phyloP scores from a whole-genome alignment of 306 rosid genomes.

The Medicago ruthenica region DNA sequence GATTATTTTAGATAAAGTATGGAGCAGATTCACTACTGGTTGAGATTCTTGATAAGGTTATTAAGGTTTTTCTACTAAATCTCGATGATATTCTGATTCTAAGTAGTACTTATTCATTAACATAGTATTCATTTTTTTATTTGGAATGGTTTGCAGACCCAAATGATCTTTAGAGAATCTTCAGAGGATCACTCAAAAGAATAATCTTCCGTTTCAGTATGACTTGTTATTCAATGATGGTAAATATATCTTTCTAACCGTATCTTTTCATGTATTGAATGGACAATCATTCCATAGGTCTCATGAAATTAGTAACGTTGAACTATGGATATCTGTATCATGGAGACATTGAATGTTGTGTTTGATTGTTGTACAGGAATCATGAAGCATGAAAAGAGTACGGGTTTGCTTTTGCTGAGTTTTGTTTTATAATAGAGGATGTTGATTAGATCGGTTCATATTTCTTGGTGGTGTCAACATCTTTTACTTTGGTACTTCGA shows the following conservation, averaged over 20 bases:
- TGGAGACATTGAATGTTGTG: constrained; percentile 16
- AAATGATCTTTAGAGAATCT: neutral
- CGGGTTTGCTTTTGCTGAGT: constrained; percentile 13
- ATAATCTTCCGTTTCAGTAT: neutral
- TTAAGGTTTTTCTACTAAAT: constrained; percentile 46
- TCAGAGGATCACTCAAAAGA: neutral
- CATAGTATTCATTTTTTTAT: constrained; percentile 13
- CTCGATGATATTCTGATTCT: constrained; percentile 14
- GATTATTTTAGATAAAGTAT: constrained; percentile 54
- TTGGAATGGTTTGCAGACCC: constrained; percentile 29
- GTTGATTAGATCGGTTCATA: constrained; percentile 9
- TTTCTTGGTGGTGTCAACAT: constrained; percentile 26
- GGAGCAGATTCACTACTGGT: constrained; percentile 58
- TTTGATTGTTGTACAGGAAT: constrained; percentile 49
- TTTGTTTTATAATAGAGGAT: constrained; percentile 11
- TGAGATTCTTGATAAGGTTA: constrained; percentile 42
- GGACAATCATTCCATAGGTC: too few relatives aligned
- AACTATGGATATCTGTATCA: too few relatives aligned
- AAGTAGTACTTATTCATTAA: neutral
- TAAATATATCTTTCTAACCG: neutral
- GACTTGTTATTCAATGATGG: constrained; percentile 22
- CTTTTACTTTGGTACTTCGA: neutral
- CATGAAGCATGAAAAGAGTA: constrained; percentile 4
- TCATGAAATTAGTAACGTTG: too few relatives aligned
- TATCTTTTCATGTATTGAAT: too few relatives aligned